Percentiles rank a stretch among this genome's conserved stretches.
phyloP scores from a whole-genome alignment of 306 rosid genomes.

The Casuarina glauca region DNA sequence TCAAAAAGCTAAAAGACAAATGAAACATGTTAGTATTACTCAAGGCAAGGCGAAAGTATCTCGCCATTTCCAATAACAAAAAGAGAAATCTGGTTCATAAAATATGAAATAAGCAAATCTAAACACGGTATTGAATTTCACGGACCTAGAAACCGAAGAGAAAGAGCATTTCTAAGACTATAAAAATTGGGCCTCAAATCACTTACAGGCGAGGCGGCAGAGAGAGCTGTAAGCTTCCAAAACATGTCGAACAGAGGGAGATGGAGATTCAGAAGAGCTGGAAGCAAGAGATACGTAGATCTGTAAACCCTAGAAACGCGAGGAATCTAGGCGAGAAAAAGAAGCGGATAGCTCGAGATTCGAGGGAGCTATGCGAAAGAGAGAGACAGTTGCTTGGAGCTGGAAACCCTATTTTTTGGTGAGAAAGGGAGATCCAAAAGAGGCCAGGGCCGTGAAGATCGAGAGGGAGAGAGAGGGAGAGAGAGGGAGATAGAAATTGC shows the following conservation, averaged over 20 bases:
- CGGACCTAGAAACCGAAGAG: slow-evolving; percentile 19
- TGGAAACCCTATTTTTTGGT: slow-evolving; percentile 77
- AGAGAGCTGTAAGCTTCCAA: slow-evolving; percentile 94
- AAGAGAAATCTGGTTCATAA: slow-evolving; percentile 20
- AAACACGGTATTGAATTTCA: slow-evolving; percentile 27
- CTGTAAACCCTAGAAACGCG: slow-evolving; percentile 50
- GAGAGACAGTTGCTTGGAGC: slow-evolving; percentile 23
- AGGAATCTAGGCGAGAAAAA: slow-evolving; percentile 36
- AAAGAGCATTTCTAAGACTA: slow-evolving; percentile 10
- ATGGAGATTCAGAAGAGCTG: slow-evolving; percentile 23
- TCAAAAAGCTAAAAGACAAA: slow-evolving; percentile 9
- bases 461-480: slow-evolving; percentile 22
- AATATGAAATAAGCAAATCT: slow-evolving; percentile 13
- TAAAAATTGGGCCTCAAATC: neutral
- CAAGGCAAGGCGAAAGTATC: neutral
- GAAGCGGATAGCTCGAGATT: slow-evolving; percentile 29
- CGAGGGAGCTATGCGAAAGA: slow-evolving; percentile 17
- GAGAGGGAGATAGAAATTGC: slow-evolving; percentile 14
- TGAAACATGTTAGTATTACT: slow-evolving; percentile 5
- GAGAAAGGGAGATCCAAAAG: slow-evolving; percentile 58
- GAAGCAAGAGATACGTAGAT: slow-evolving; percentile 53
- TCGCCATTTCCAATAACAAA: slow-evolving; percentile 6
- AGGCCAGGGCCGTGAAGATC: slow-evolving; percentile 60
- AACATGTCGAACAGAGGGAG: slow-evolving; percentile 58
- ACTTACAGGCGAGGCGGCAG: slow-evolving; percentile 94